Conservation (phyloP, 805 yeast genomes). For the Saccharomyces paradoxus region DNA sequence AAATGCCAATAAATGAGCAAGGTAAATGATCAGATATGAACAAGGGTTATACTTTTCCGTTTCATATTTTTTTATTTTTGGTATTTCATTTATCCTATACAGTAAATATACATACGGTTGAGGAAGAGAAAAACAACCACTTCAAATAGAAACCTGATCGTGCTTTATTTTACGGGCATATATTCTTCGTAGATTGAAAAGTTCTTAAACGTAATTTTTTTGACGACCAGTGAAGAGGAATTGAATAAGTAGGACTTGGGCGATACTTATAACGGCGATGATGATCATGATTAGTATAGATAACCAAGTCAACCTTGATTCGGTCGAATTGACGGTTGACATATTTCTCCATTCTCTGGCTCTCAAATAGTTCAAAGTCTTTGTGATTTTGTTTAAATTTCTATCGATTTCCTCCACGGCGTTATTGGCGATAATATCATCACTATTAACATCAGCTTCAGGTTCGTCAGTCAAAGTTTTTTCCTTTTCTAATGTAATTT, state of each 20-base stretch:
- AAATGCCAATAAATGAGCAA: neutral
- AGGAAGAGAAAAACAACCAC: neutral
- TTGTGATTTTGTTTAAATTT: conserved; percentile 49
- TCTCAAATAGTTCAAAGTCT: conserved; percentile 74
- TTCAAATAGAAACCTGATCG: neutral
- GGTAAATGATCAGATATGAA: neutral
- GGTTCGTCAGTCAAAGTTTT: conserved; percentile 28
- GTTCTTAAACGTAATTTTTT: conserved; percentile 29
- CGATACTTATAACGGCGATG: conserved; percentile 68
- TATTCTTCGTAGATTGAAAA: conserved; percentile 7
- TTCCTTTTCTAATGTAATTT: conserved; percentile 50
- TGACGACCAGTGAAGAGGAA: conserved; percentile 56
- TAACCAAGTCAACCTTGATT: conserved; percentile 68
- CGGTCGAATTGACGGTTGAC: conserved; percentile 79
- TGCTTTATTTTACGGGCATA: neutral
- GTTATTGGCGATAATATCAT: conserved; percentile 44
- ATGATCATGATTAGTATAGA: conserved; percentile 61
- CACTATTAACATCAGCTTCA: conserved; percentile 39
- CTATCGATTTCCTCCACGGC: conserved; percentile 51
- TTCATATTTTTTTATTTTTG: neutral
- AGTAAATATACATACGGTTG: neutral
- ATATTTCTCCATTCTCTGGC: conserved; percentile 96
- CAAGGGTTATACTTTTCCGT: neutral
- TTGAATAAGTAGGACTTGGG: conserved; percentile 77
- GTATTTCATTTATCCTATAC: conserved; percentile 1